A percentile compares a stretch with the other conserved stretches of the same genome.
Evolutionary conservation across 176 grass and related monocot genomes (phyloP).

Genomic region (Themeda triandra): DNA sequence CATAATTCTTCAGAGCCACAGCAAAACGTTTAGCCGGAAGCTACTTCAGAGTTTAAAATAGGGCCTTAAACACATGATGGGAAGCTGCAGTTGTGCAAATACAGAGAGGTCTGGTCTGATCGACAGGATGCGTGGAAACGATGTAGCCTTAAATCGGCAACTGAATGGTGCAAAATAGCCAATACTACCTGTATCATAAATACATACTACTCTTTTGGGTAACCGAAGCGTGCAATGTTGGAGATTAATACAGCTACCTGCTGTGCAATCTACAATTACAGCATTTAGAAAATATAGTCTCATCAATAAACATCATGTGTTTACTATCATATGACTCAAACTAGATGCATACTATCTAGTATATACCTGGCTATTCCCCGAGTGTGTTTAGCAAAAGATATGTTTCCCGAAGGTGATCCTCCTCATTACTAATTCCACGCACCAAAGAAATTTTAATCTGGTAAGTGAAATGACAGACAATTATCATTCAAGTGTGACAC

Average conservation of each 20-base stretch:
- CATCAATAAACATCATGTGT: neutral
- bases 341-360: neutral
- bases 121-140: neutral
- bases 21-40: slow-evolving; percentile 81
- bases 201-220: neutral
- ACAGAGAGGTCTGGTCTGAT: neutral
- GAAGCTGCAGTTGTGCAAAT: neutral
- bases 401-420: neutral
- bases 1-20: slow-evolving; percentile 71
- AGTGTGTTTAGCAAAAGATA: neutral
- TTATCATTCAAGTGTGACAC: neutral
- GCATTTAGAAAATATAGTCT: neutral
- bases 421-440: neutral
- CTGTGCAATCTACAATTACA: neutral
- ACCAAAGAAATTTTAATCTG: neutral
- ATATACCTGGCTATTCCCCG: neutral
- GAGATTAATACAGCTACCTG: neutral
- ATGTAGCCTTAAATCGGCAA: neutral
- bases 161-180: neutral
- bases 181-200: neutral
- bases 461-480: neutral
- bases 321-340: neutral
- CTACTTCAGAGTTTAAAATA: slow-evolving; percentile 90
- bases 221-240: neutral
- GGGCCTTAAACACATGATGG: slow-evolving; percentile 65